phyloP scores from a whole-genome alignment of 2,329 filamentous ascomycete species.

The Septoria linicola region DNA sequence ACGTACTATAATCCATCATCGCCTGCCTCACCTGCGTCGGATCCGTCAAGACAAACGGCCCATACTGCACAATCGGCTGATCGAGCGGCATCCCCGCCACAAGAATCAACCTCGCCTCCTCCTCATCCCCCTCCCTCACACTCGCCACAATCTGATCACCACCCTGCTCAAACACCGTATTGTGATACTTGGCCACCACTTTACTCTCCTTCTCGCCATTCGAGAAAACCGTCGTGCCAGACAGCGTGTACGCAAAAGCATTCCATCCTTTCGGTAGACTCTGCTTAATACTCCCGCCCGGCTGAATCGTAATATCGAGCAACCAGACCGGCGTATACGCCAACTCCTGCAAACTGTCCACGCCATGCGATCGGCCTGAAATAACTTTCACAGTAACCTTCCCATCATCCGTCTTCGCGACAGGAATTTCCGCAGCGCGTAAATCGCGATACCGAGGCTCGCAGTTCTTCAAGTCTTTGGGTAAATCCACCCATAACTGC shows the following conservation, averaged over 20 bases:
- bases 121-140: slow-evolving; percentile 65
- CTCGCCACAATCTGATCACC: slow-evolving; percentile 74
- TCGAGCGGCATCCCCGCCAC: slow-evolving; percentile 77
- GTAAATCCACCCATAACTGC: slow-evolving; percentile 94
- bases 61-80: slow-evolving; percentile 79
- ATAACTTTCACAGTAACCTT: slow-evolving; percentile 86
- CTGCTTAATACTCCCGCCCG: slow-evolving; percentile 76
- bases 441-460: slow-evolving; percentile 92
- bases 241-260: slow-evolving; percentile 82
- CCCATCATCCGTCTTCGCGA: slow-evolving; percentile 67
- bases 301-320: slow-evolving; percentile 75
- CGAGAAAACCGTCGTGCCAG: slow-evolving; percentile 67
- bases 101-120: slow-evolving; percentile 62
- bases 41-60: slow-evolving; percentile 75
- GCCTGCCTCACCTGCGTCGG: slow-evolving; percentile 74
- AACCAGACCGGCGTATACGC: slow-evolving; percentile 98
- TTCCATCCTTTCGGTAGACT: slow-evolving; percentile 79
- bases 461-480: slow-evolving; percentile 75
- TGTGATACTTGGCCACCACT: slow-evolving; percentile 70
- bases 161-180: slow-evolving; percentile 78
- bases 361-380: slow-evolving; percentile 76
- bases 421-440: slow-evolving; percentile 73
- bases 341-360: slow-evolving; percentile 83
- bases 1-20: slow-evolving; percentile 70
- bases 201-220: slow-evolving; percentile 52